phyloP scores from a whole-genome alignment of 371 early-diverging fungal genomes.

The Syncephalis fuscata region DNA sequence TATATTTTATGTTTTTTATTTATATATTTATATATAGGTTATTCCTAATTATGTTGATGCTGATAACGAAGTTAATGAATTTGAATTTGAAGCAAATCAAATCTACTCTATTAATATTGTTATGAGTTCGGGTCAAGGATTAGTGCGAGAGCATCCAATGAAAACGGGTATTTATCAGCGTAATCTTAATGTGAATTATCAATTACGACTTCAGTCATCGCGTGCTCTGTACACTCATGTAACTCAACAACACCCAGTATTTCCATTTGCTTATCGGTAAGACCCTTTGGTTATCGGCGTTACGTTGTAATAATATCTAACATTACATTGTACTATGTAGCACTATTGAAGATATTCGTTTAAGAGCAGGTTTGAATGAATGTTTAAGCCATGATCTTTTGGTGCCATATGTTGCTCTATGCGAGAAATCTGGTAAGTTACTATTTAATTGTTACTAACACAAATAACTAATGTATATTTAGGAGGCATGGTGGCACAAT shows the following conservation, averaged over 20 bases:
- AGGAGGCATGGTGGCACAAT: slow-evolving; percentile 44
- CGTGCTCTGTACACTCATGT: slow-evolving; percentile 57
- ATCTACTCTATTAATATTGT: slow-evolving; percentile 70
- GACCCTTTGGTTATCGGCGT: too few species aligned
- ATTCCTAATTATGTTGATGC: slow-evolving; percentile 66
- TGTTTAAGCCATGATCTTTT: slow-evolving; percentile 54
- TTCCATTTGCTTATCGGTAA: slow-evolving; percentile 65
- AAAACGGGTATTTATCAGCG: slow-evolving; percentile 76
- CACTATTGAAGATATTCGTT: slow-evolving; percentile 55
- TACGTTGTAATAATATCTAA: too few species aligned
- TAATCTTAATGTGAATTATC: slow-evolving; percentile 56
- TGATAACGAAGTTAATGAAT: slow-evolving; percentile 46
- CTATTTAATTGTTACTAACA: too few species aligned
- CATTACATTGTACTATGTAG: slow-evolving; percentile 16
- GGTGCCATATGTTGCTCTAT: slow-evolving; percentile 47
- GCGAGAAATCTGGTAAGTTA: slow-evolving; percentile 38
- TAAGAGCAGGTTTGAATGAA: slow-evolving; percentile 76
- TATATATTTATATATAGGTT: slow-evolving; percentile 37
- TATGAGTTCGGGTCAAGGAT: slow-evolving; percentile 69
- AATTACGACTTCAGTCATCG: slow-evolving; percentile 74
- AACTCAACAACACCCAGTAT: slow-evolving; percentile 49
- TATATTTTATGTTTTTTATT: too few species aligned
- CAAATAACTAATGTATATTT: slow-evolving; percentile 29
- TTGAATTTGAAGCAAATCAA: slow-evolving; percentile 65
- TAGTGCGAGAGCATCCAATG: slow-evolving; percentile 25